Evolutionary conservation across 106 monocot genomes (phyloP), one percentile per base, ranked within the genome.

Genomic region (Acorus calamus): DNA sequence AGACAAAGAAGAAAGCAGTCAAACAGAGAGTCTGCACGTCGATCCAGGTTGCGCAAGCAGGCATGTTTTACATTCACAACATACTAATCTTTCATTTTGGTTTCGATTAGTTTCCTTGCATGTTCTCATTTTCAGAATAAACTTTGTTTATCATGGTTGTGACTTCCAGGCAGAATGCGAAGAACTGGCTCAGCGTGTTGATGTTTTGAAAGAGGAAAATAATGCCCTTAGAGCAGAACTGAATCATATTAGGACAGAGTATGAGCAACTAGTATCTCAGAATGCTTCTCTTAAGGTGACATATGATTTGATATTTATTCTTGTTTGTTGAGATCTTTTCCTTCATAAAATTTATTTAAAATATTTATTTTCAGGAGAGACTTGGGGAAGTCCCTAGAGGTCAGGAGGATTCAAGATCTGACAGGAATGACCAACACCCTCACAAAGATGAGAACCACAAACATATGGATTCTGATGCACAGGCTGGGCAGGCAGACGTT

Each of bases 21-120:
- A 14, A 87, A 87, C 57, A 74, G 87, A 48, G 87, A 87, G 83
- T 87, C 87, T 65, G 87, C 87, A 42, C 79, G 87, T 55, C 64
- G 87, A 60, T 87, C 87, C 59, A 77, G 87, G 51, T 62, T 83
- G 49, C 87, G 87, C 65, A 87, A 87, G 72, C 87, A 87, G 86
- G 86, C 83, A 77, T 12, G 47, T 47, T 8, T 44, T 56, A 53
- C 49, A 11, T 50, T 28, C 28, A 28, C 28, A 28, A 28, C 28
- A 28, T 28, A 28, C 28, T 28, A 28, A 28, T 28, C 28, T 28
- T 28, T 28, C 28, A 28, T 28, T 28, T 28, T 28, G 28, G 28
- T 28, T 28, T 28, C 28, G 1, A 1, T 28, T 28, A 28, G 28
- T 28, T 28, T 28, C 28, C 28, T 28, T 28, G 28, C 28, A 28